Evolutionary conservation across 2,329 filamentous ascomycete genomes (phyloP).

Genomic region (Sclerotinia sclerotiorum): DNA sequence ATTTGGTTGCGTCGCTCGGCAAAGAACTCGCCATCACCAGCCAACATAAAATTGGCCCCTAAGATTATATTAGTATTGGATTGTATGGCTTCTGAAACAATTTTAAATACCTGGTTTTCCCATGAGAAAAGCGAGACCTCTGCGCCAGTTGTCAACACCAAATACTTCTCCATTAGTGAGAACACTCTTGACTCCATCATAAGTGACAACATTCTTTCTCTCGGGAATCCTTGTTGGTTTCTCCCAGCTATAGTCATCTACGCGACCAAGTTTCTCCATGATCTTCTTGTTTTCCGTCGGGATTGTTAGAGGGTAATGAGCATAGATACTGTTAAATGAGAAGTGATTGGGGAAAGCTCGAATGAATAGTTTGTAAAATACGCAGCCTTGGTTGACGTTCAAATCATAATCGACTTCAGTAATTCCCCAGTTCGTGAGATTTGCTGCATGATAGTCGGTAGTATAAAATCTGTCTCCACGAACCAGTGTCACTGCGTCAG

Average conservation of each 20-base stretch:
- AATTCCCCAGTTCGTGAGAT: conserved; percentile 80
- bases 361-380: conserved; percentile 80
- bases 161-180: conserved; percentile 38
- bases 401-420: conserved; percentile 68
- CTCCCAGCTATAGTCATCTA: conserved; percentile 31
- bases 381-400: conserved; percentile 59
- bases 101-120: conserved; percentile 24
- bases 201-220: conserved; percentile 22
- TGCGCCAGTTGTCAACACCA: conserved; percentile 35
- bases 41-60: conserved; percentile 55
- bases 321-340: conserved; percentile 77
- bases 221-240: conserved; percentile 26
- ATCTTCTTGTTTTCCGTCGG: conserved; percentile 71
- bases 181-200: conserved; percentile 35
- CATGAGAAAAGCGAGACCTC: conserved; percentile 21
- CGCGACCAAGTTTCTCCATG: conserved; percentile 57
- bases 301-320: conserved; percentile 60
- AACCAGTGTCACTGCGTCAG: conserved; percentile 58
- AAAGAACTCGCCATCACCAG: conserved; percentile 51
- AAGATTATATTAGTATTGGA: background rate
- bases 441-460: conserved; percentile 51
- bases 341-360: conserved; percentile 79
- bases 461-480: conserved; percentile 58
- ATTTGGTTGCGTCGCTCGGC: conserved; percentile 54
- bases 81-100: background rate